phyloP scores from a whole-genome alignment of 306 rosid species.

The Dryas octopetala region DNA sequence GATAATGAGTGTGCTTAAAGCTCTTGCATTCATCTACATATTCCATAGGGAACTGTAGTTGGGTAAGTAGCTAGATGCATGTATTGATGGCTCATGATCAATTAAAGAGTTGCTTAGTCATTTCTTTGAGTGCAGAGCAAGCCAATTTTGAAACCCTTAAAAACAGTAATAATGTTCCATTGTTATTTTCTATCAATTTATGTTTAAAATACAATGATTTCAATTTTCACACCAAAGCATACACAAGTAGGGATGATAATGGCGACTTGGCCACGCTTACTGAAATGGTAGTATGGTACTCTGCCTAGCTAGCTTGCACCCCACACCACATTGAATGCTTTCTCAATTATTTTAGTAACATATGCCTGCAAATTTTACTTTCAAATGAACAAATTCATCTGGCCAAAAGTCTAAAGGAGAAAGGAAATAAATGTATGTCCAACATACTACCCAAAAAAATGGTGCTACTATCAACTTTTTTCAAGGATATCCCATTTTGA shows the following conservation, averaged over 20 bases:
- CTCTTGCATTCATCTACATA: constrained; percentile 9
- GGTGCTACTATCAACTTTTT: background rate
- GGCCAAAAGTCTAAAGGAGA: background rate
- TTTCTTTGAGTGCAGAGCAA: constrained; percentile 59
- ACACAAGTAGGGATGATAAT: constrained; percentile 6
- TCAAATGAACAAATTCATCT: background rate
- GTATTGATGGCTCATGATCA: constrained; percentile 12
- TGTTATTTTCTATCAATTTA: background rate
- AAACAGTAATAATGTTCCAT: constrained; percentile 19
- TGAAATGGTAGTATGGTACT: background rate
- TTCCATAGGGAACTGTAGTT: constrained; percentile 10
- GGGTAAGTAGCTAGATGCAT: constrained; percentile 10
- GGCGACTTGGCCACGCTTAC: constrained; percentile 10
- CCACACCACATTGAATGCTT: background rate
- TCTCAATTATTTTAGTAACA: background rate
- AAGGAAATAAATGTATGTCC: background rate
- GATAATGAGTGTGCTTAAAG: constrained; percentile 29
- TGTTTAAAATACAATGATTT: constrained; percentile 18
- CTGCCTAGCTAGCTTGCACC: background rate
- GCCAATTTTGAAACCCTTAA: constrained; percentile 26
- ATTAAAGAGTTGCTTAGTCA: constrained; percentile 17
- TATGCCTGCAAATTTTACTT: constrained; percentile 3
- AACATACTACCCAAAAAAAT: background rate
- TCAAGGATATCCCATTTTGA: background rate
- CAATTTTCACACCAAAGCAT: constrained; percentile 10